Percentiles rank a stretch among this genome's conserved stretches.
phyloP scores from a whole-genome alignment of 306 rosid species.

The Cercis canadensis region DNA sequence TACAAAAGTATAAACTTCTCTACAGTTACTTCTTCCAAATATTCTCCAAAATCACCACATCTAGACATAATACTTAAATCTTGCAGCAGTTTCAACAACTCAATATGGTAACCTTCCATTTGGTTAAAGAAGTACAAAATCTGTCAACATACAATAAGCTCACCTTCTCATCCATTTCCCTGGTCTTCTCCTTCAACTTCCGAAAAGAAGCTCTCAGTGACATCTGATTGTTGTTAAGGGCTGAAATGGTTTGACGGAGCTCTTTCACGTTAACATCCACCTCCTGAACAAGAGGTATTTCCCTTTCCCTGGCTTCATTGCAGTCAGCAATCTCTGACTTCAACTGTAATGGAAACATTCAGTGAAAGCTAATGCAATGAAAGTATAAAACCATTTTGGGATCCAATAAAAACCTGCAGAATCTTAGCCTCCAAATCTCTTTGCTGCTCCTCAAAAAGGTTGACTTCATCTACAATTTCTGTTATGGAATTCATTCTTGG shows the following conservation, averaged over 20 bases:
- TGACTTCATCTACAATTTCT: conserved; percentile 58
- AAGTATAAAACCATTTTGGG: neutral
- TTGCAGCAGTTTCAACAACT: conserved; percentile 8
- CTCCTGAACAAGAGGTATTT: conserved; percentile 77
- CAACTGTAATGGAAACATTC: conserved; percentile 56
- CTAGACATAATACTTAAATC: conserved; percentile 5
- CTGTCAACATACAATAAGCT: conserved; percentile 34
- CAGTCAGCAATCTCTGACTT: conserved; percentile 58
- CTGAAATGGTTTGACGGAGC: conserved; percentile 63
- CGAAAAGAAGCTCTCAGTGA: conserved; percentile 60
- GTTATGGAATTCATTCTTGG: conserved; percentile 56
- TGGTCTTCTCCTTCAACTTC: conserved; percentile 70
- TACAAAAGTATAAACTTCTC: neutral
- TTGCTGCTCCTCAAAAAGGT: conserved; percentile 54
- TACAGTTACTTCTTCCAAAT: conserved; percentile 4
- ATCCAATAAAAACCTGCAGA: conserved; percentile 53
- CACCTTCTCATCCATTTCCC: conserved; percentile 82
- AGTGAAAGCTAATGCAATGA: neutral
- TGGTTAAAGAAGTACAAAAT: conserved; percentile 14
- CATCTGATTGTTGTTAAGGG: conserved; percentile 72
- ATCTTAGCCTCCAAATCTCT: conserved; percentile 55
- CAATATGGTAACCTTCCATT: conserved; percentile 2
- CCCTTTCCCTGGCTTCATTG: conserved; percentile 72
- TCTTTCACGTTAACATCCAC: conserved; percentile 75
- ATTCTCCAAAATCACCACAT: conserved; percentile 8